Base-by-base conservation (phyloP, 176 grass and related monocot genomes). In the Hyparrhenia diplandra region DNA sequence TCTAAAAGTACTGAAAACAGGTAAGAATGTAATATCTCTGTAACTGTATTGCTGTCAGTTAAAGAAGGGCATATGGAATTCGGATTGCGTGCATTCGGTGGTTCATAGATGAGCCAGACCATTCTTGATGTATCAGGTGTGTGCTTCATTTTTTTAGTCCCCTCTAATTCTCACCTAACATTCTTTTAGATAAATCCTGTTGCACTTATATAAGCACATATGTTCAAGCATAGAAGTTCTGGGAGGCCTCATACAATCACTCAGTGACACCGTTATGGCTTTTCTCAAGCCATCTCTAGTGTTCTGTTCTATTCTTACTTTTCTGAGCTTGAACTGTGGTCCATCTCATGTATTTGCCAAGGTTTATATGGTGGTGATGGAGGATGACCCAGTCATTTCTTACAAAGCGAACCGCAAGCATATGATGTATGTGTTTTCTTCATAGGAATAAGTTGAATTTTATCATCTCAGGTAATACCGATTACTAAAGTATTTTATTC, bases 351-450 rank as follows among this genome's bases (percentile, higher is more conserved):
- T 84, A 14, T 80, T 52, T 80, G 90, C 90, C 4, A 93, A 96
- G 84, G 88, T 96, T 80, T 96, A 87, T 84, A 93, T 96, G 93
- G 93, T 91, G 52, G 66, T 93, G 74, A 92, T 96, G 88, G 93
- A 93, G 80, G 93, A 90, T 90, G 90, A 93, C 39, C 79, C 93
- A 55, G 75, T 90, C 40, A 84, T 93, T 82, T 89, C 90, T 24
- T 88, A 88, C 79, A 88, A 84, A 78, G 42, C 78, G 71, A 71
- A 68, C 61, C 79, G 57, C 49, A 86, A 84, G 27, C 55, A 84
- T 82, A 9, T 73, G 63, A 85, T 91, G 93, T 93, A 85, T 20
- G 90, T 79, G 43, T 61, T 84, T 74, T 54, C 35, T 64, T 43
- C 58, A 39, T 67, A 40, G 12, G 63, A 76, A 75, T 76, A 42